Evolutionary conservation across 805 yeast species (phyloP).

Genomic region (Starmerella scarabaei): DNA sequence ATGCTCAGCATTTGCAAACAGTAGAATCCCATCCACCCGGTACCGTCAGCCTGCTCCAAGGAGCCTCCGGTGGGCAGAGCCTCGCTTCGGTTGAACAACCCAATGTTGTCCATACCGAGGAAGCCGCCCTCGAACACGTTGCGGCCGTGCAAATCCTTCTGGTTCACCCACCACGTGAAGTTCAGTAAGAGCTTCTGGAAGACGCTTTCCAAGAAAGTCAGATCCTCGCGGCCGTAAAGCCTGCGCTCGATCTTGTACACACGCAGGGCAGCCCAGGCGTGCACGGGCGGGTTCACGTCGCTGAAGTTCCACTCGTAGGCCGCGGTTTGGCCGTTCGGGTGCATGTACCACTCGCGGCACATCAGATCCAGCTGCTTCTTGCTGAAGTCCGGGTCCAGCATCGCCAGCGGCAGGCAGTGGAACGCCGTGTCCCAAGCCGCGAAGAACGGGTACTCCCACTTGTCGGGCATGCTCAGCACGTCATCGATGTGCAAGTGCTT

Average conservation of each 20-base stretch:
- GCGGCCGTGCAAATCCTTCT: constrained; percentile 75
- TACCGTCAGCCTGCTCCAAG: constrained; percentile 86
- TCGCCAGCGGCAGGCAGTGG: constrained; percentile 84
- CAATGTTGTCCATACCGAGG: constrained; percentile 83
- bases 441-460: constrained; percentile 92
- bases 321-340: constrained; percentile 94
- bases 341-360: constrained; percentile 94
- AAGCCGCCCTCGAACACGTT: constrained; percentile 92
- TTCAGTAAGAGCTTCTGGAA: constrained; percentile 80
- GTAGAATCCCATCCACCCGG: constrained; percentile 97
- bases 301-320: constrained; percentile 94
- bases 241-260: constrained; percentile 78
- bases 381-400: constrained; percentile 87
- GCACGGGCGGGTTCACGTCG: constrained; percentile 96
- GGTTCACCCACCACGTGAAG: constrained; percentile 96
- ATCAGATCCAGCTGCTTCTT: constrained; percentile 74
- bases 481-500: constrained; percentile 78
- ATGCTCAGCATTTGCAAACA: constrained; percentile 82
- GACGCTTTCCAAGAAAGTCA: constrained; percentile 75
- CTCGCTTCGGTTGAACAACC: constrained; percentile 83
- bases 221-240: constrained; percentile 68
- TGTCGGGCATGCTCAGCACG: constrained; percentile 79
- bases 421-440: constrained; percentile 97
- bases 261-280: constrained; percentile 88
- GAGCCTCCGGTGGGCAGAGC: constrained; percentile 86